These are phyloP conservation scores for Aspergillus bertholletiae DNA, from an alignment of 495 filamentous ascomycete genomes.

Conservation along the genomic window DNA sequence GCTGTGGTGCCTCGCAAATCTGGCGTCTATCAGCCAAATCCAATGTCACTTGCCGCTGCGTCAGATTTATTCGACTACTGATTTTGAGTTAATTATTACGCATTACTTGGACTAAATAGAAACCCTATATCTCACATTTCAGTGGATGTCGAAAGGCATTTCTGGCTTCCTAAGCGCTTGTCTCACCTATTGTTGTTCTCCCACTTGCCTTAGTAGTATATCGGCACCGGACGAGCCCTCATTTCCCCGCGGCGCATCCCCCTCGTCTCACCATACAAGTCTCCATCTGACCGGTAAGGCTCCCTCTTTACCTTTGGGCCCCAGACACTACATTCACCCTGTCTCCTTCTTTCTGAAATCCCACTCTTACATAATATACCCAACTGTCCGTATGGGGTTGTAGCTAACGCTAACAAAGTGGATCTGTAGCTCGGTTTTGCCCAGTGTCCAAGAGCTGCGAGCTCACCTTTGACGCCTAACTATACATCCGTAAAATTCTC, in stretches of 20 bases:
- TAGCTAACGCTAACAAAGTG: not conserved
- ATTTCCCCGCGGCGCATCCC: constrained; percentile 2
- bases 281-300: constrained; percentile 6
- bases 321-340: constrained; percentile 4
- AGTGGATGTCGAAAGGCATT: not conserved
- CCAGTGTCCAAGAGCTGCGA: not conserved
- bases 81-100: too few species aligned
- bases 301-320: not conserved
- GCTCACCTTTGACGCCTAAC: not conserved
- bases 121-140: too few species aligned
- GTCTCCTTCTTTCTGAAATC: not conserved
- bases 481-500: not conserved
- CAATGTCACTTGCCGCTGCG: not conserved
- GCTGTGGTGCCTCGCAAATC: not conserved
- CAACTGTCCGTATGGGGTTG: not conserved
- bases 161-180: not conserved
- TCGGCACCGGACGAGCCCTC: not conserved
- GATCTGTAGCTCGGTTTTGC: not conserved
- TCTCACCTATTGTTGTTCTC: not conserved
- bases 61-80: too few species aligned
- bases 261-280: not conserved
- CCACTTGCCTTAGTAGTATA: not conserved
- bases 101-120: too few species aligned
- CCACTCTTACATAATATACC: not conserved
- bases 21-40: not conserved